A percentile compares a stretch with the other conserved stretches of the same genome.
These are phyloP conservation scores for Saksenaea vasiformis DNA, from an alignment of 371 early-diverging fungal species.

Conservation along the genomic window DNA sequence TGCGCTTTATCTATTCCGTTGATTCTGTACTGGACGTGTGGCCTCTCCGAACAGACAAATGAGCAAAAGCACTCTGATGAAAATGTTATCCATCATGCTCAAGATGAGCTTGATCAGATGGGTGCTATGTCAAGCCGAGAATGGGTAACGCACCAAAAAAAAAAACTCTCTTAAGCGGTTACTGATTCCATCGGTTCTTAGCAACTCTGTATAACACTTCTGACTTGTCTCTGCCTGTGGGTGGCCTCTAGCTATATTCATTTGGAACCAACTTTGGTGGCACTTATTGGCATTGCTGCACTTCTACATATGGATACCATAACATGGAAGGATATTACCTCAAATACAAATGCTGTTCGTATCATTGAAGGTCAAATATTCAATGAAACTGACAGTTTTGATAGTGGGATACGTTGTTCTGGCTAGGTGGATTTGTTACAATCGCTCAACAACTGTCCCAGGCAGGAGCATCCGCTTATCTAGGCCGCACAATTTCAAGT, in stretches of 20 bases:
- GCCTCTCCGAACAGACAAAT: slow-evolving; percentile 20
- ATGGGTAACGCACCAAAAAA: slow-evolving; percentile 28
- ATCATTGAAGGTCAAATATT: not conserved
- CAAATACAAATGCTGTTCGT: slow-evolving; percentile 66
- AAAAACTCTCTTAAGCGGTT: not conserved
- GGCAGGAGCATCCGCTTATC: slow-evolving; percentile 64
- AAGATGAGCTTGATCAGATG: slow-evolving; percentile 34
- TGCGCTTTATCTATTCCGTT: slow-evolving; percentile 46
- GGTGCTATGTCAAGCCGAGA: slow-evolving; percentile 43
- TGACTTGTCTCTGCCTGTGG: slow-evolving; percentile 67
- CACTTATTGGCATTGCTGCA: slow-evolving; percentile 59
- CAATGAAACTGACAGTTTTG: not conserved
- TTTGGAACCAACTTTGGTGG: slow-evolving; percentile 72
- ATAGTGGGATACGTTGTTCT: slow-evolving; percentile 82
- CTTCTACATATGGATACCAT: slow-evolving; percentile 63
- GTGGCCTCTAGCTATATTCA: slow-evolving; percentile 60
- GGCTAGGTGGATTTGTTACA: slow-evolving; percentile 79
- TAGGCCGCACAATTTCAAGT: slow-evolving; percentile 59
- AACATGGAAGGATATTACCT: slow-evolving; percentile 70
- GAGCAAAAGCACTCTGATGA: slow-evolving; percentile 11
- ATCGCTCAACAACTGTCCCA: slow-evolving; percentile 74
- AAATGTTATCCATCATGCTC: slow-evolving; percentile 34
- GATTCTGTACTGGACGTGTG: slow-evolving; percentile 33
- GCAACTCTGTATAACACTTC: slow-evolving; percentile 57
- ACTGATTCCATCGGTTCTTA: slow-evolving; percentile 15